Base-by-base conservation (phyloP, 345 rosid genomes). In the Hypericum androsaemum region DNA sequence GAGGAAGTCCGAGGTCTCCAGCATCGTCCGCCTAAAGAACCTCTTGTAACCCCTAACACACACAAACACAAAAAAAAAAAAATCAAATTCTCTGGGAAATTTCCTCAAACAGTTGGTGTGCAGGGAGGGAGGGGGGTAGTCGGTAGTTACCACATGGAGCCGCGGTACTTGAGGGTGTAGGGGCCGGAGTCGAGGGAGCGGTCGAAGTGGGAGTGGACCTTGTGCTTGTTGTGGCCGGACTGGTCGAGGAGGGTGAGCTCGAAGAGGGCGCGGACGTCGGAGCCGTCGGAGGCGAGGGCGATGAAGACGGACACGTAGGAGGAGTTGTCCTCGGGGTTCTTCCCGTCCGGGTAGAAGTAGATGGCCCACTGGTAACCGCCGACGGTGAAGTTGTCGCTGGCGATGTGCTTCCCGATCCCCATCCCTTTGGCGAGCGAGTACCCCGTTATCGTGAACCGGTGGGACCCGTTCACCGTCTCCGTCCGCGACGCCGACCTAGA, bases 31-130 rank as follows among this genome's bases (percentile, higher is more conserved):
- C 65, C 90, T 73, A 49, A 81, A 84, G 54, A 89, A 89, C 1
- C 96, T 94, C 75, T 89, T 89, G 74, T 89, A 86, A 5, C 97
- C 97, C 98, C 98, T 87, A 65, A 66, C 51, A 43, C 11, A 41
- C 9, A 62, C 14, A 63, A 14, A 16, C 46, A 59, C n/a, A 45
- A 41, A 40, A 37, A 12, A 51, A 8, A 12, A 54, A 15, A 44
- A 13, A 35, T 17, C 50, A n/a, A 46, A 3, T 13, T 12, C 8
- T 13, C 12, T 14, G 3, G 2, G 12, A 45, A 45, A 3, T 45
- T 15, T 12, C 7, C 48, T 12, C 6, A 3, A 10, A 43, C 47
- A 43, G 11, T 43, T 43, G 14, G 14, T 7, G 7, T 11, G 12
- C 14, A 43, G n/a, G n/a, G n/a, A n/a, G n/a, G n/a, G n/a, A n/a